phyloP scores from a whole-genome alignment of 2,329 filamentous ascomycete genomes.

The Pseudopithomyces maydicus region DNA sequence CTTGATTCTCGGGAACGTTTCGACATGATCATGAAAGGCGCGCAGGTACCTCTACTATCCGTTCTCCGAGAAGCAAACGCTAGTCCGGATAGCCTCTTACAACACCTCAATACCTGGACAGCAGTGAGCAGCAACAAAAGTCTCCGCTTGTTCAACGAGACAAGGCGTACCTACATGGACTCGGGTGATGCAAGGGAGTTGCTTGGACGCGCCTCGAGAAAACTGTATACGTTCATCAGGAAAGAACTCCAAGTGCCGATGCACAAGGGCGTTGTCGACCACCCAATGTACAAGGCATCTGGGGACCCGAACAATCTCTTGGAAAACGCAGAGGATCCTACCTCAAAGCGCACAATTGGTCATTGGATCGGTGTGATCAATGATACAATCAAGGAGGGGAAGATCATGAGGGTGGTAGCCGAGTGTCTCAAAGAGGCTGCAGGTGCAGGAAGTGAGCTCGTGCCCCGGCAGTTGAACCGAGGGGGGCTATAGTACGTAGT shows the following conservation, averaged over 20 bases:
- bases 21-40: slow-evolving; percentile 8
- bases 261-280: slow-evolving; percentile 16
- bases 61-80: not conserved
- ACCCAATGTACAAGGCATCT: slow-evolving; percentile 7
- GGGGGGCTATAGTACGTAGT: not conserved
- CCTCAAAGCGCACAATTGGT: slow-evolving; percentile 12
- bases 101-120: not conserved
- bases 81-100: not conserved
- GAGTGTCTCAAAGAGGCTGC: slow-evolving; percentile 13
- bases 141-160: slow-evolving; percentile 5
- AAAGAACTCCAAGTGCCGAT: slow-evolving; percentile 14
- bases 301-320: not conserved
- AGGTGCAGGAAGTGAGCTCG: slow-evolving; percentile 1
- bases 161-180: slow-evolving; percentile 4
- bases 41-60: slow-evolving; percentile 1
- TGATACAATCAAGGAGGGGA: slow-evolving; percentile 12
- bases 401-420: slow-evolving; percentile 14
- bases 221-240: slow-evolving; percentile 12
- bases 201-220: slow-evolving; percentile 8
- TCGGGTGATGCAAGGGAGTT: slow-evolving; percentile 8
- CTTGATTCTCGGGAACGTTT: slow-evolving; percentile 13
- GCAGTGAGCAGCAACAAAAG: not conserved
- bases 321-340: not conserved
- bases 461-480: not conserved
- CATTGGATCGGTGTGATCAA: slow-evolving; percentile 17